Conservation (phyloP, 768 basidiomycete species). For the Suillus cothurnatus region DNA sequence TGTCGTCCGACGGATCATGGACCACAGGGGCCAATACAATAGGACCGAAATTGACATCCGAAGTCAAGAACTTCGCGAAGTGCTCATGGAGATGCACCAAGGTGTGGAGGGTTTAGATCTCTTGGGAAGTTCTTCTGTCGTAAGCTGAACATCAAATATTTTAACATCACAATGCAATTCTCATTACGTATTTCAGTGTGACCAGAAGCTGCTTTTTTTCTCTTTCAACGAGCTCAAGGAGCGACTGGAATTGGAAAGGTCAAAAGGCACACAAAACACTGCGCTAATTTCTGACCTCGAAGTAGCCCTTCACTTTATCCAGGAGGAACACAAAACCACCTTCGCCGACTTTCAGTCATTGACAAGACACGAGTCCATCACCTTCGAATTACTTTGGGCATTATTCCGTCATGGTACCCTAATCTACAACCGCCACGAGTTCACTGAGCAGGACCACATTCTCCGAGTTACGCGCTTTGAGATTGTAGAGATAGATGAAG, state of each 20-base stretch:
- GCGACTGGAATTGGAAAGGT: neutral
- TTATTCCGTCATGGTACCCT: neutral
- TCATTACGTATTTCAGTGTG: neutral
- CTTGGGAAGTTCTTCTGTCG: neutral
- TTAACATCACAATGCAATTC: neutral
- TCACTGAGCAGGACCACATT: neutral
- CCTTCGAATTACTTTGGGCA: neutral
- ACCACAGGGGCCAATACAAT: neutral
- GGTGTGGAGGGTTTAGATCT: neutral
- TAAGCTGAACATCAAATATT: neutral
- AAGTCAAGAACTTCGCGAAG: neutral
- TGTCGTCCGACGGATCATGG: neutral
- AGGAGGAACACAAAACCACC: neutral
- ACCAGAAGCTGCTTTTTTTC: neutral
- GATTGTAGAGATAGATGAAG: too few species aligned
- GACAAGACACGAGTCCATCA: neutral
- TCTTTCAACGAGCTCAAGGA: constrained; percentile 1
- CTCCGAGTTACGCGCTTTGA: neutral
- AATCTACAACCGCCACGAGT: neutral
- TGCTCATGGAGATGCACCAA: neutral
- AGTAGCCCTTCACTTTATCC: neutral
- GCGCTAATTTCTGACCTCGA: neutral
- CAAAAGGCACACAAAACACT: neutral
- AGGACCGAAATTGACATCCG: neutral
- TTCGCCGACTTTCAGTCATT: neutral